Conservation (phyloP, 78 protist species). For the Neovahlkampfia damariscottae region DNA sequence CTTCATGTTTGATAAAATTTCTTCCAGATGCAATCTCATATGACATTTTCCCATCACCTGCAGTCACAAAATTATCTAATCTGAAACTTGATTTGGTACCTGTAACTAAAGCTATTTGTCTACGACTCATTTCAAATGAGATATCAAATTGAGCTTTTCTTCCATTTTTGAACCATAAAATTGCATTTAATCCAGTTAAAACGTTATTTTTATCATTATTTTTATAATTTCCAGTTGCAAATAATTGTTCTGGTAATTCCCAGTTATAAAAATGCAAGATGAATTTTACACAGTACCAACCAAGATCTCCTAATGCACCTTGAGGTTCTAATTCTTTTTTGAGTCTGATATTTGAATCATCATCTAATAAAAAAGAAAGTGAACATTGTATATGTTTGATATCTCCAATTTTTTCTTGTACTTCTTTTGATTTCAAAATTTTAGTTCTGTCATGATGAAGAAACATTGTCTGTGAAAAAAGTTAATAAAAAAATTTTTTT, state of each 20-base stretch:
- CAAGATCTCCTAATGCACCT: slow-evolving; percentile 1
- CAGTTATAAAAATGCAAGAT: not conserved
- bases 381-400: too few relatives aligned
- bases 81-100: not conserved
- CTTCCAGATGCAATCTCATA: not conserved
- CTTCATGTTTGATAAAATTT: not conserved
- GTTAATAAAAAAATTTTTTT: too few relatives aligned
- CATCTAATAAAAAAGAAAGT: too few relatives aligned
- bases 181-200: not conserved
- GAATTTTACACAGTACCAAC: not conserved
- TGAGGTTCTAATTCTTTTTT: not conserved
- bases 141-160: not conserved
- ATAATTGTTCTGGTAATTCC: not conserved
- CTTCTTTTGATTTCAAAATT: not conserved
- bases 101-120: not conserved
- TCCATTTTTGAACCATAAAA: not conserved
- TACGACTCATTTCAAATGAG: not conserved
- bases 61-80: not conserved
- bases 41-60: not conserved
- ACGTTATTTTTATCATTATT: not conserved
- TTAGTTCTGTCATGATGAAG: not conserved
- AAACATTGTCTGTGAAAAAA: too few relatives aligned
- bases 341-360: not conserved
- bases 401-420: not conserved
- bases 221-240: not conserved